Conservation (phyloP, 495 filamentous ascomycete genomes). For the Aspergillus taichungensis region DNA sequence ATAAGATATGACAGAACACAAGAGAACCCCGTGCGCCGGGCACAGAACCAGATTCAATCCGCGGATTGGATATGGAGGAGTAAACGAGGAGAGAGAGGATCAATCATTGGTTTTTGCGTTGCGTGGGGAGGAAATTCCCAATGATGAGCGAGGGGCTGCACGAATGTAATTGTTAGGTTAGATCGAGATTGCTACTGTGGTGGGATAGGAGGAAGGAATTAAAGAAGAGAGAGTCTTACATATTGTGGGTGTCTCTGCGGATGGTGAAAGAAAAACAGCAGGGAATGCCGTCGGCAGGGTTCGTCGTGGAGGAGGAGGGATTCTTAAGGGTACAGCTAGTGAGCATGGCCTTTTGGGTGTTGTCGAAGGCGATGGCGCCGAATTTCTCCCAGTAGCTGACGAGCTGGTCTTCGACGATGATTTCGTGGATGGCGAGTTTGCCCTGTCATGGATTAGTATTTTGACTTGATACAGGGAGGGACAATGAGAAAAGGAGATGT, state of each 20-base stretch:
- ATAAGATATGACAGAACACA: neutral
- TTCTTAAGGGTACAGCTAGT: slow-evolving; percentile 89
- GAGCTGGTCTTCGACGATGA: slow-evolving; percentile 85
- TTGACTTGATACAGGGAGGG: neutral
- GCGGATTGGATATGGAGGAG: neutral
- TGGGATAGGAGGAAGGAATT: neutral
- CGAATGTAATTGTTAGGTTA: slow-evolving; percentile 7
- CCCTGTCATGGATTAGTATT: slow-evolving; percentile 47
- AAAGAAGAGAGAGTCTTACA: slow-evolving; percentile 51
- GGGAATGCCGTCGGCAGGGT: slow-evolving; percentile 60
- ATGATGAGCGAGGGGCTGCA: slow-evolving; percentile 84
- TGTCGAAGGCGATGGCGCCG: slow-evolving; percentile 95
- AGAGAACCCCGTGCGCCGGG: no score
- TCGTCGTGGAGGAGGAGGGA: slow-evolving; percentile 55
- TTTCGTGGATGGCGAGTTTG: slow-evolving; percentile 90
- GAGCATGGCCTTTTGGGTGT: slow-evolving; percentile 90
- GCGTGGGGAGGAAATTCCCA: slow-evolving; percentile 81
- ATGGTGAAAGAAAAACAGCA: slow-evolving; percentile 99
- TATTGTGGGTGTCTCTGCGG: slow-evolving; percentile 85
- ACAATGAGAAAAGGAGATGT: slow-evolving; percentile 24
- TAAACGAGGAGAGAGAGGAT: neutral
- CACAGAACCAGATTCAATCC: neutral
- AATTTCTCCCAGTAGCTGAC: slow-evolving; percentile 99
- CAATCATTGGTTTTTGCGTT: slow-evolving; percentile 20
- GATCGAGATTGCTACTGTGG: neutral